Base-by-base conservation (phyloP, 331 rosid genomes). In the Stylosanthes scabra region DNA sequence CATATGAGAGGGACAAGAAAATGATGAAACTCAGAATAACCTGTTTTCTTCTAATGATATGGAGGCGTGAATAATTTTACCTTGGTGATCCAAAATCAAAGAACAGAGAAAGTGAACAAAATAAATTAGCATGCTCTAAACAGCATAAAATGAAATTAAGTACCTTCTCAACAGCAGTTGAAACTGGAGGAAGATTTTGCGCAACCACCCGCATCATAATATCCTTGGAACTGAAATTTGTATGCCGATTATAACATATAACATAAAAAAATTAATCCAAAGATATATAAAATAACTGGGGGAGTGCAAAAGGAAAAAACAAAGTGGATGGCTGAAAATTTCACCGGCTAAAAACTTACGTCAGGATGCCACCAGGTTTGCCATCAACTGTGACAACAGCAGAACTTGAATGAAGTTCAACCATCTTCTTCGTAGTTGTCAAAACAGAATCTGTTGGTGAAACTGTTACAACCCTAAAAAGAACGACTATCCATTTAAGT, bases 101-200 rank as follows among this genome's bases (percentile, higher is more conserved):
- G 37, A 61, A 61, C 12, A 50, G 44, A 74, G 60, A 69, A 72
- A 37, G 51, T 16, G 7, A 6, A 27, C 6, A 47, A 47, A 56
- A 14, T 67, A 40, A 57, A n/a, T 14, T 42, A 65, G 14, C 63
- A 63, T 71, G 57, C 29, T 71, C 58, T 49, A 68, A 63, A 31
- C 3, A 60, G 50, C 44, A 20, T 64, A 52, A 34, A 58, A 52
- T 52, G 50, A 68, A 56, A 72, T 25, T 20, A 52, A 67, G 66
- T 83, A 95, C 99, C 99, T 88, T 92, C 83, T 92, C 98, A 28
- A 95, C 85, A 40, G 83, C 89, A 72, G 99, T 90, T 37, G 94
- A 86, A 14, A 84, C 88, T 6, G 94, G 91, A 59, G 84, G 75
- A 78, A 90, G 86, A 86, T 90, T 86, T 84, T 87, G 99, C 2